A percentile compares a stretch with the other conserved stretches of the same genome.
Evolutionary conservation across 2,329 filamentous ascomycete genomes (phyloP).

Genomic region (Pseudogymnoascus sp.): DNA sequence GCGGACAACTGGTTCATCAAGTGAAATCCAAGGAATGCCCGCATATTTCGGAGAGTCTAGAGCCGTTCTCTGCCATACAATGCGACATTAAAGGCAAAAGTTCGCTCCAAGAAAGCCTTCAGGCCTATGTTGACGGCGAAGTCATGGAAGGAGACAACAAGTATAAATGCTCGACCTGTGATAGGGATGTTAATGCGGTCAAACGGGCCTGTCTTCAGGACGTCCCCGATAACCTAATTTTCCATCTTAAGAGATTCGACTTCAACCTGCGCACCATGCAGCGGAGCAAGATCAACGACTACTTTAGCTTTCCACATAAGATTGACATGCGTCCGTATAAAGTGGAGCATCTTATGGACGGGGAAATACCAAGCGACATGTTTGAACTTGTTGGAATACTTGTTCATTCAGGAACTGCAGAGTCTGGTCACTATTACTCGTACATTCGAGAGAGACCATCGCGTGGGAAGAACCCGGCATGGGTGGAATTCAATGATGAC

Average conservation of each 20-base stretch:
- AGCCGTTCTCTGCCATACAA: conserved; percentile 90
- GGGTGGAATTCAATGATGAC: conserved; percentile 96
- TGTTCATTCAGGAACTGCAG: conserved; percentile 85
- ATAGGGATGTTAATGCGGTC: conserved; percentile 83
- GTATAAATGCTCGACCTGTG: conserved; percentile 91
- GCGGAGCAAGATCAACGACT: conserved; percentile 90
- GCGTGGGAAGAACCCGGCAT: conserved; percentile 41
- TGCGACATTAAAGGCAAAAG: conserved; percentile 93
- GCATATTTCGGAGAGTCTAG: conserved; percentile 83
- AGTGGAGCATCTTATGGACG: conserved; percentile 69
- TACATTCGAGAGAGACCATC: conserved; percentile 77
- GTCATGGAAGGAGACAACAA: conserved; percentile 98
- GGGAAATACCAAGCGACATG: conserved; percentile 56
- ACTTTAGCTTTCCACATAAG: conserved; percentile 75
- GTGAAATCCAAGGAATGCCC: conserved; percentile 91
- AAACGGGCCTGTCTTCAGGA: conserved; percentile 89
- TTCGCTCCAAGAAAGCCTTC: conserved; percentile 75
- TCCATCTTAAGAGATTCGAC: conserved; percentile 85
- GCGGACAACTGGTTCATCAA: conserved; percentile 86
- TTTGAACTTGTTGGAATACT: conserved; percentile 95
- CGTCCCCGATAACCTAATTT: conserved; percentile 87
- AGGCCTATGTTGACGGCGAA: conserved; percentile 94
- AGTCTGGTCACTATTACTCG: conserved; percentile 96
- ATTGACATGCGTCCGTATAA: conserved; percentile 90
- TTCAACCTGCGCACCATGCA: conserved; percentile 71